phyloP scores from a whole-genome alignment of 2,329 filamentous ascomycete genomes.

The Colletotrichum sp. region DNA sequence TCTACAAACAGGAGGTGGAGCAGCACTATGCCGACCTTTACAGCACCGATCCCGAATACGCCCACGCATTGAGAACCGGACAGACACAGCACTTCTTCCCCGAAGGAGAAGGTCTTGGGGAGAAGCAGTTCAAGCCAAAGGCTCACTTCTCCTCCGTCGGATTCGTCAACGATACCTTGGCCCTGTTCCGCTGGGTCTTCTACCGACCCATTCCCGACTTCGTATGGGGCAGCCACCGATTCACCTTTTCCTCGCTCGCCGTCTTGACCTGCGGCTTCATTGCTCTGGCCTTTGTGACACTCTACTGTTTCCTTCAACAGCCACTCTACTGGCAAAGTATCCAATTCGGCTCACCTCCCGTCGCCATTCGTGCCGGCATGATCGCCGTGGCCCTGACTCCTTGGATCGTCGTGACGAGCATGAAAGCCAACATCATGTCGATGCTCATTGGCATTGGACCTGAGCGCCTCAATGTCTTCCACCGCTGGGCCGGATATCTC shows the following conservation, averaged over 20 bases:
- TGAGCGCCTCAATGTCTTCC: conserved; percentile 89
- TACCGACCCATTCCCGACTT: conserved; percentile 85
- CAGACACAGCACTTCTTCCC: conserved; percentile 76
- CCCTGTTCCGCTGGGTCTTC: conserved; percentile 86
- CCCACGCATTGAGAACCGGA: conserved; percentile 51
- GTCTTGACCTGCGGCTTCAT: conserved; percentile 72
- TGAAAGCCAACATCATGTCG: conserved; percentile 88
- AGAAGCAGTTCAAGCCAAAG: conserved; percentile 64
- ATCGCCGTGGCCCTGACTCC: conserved; percentile 89
- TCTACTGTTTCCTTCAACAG: conserved; percentile 87
- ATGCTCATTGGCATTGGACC: conserved; percentile 89
- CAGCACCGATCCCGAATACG: conserved; percentile 53
- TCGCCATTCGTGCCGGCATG: conserved; percentile 90
- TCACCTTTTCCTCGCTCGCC: conserved; percentile 82
- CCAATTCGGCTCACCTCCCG: conserved; percentile 81
- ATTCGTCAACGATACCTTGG: conserved; percentile 78
- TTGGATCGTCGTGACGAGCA: conserved; percentile 89
- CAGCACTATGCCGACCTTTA: conserved; percentile 64
- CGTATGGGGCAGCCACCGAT: conserved; percentile 67
- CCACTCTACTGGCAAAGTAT: conserved; percentile 92
- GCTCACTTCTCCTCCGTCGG: conserved; percentile 78
- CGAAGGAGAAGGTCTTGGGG: conserved; percentile 61
- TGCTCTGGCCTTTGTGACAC: conserved; percentile 73
- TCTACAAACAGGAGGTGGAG: conserved; percentile 83
- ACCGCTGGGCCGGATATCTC: conserved; percentile 89